These are phyloP conservation scores for Tricholoma matsutake DNA, from an alignment of 768 basidiomycete species.

Conservation along the genomic window DNA sequence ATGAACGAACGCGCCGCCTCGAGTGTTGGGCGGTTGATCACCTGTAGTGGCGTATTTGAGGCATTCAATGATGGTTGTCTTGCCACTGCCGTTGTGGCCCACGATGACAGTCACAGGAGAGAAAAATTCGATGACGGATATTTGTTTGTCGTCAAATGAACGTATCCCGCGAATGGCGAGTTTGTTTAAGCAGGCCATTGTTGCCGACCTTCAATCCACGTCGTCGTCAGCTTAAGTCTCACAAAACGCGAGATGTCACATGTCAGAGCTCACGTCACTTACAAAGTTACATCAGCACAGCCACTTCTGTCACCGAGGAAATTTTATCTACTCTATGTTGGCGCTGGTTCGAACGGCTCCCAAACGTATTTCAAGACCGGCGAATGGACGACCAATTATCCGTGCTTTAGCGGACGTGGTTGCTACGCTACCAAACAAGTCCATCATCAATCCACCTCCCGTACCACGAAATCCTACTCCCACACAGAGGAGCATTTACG, in stretches of 20 bases:
- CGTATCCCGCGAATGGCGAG: constrained; percentile 93
- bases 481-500: constrained; percentile 4
- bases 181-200: constrained; percentile 85
- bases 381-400: constrained; percentile 6
- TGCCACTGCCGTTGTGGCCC: constrained; percentile 97
- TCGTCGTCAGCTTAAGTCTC: neutral
- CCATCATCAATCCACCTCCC: neutral
- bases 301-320: neutral
- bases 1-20: constrained; percentile 97
- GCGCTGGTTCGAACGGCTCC: constrained; percentile 9
- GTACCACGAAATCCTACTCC: constrained; percentile 6
- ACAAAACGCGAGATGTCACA: constrained; percentile 6
- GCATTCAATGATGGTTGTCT: constrained; percentile 99
- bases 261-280: constrained; percentile 13
- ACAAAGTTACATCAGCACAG: neutral
- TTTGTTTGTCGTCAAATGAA: constrained; percentile 93
- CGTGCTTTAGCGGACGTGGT: constrained; percentile 28
- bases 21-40: constrained; percentile 95
- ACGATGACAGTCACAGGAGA: constrained; percentile 97
- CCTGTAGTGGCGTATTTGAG: constrained; percentile 99
- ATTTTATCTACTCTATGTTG: constrained; percentile 7
- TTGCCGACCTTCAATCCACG: neutral
- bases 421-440: neutral
- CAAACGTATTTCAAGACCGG: constrained; percentile 5
- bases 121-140: constrained; percentile 95